A percentile compares a stretch with the other conserved stretches of the same genome.
Evolutionary conservation across 2,329 filamentous ascomycete species (phyloP).

Genomic region (Ophiostoma quercus): DNA sequence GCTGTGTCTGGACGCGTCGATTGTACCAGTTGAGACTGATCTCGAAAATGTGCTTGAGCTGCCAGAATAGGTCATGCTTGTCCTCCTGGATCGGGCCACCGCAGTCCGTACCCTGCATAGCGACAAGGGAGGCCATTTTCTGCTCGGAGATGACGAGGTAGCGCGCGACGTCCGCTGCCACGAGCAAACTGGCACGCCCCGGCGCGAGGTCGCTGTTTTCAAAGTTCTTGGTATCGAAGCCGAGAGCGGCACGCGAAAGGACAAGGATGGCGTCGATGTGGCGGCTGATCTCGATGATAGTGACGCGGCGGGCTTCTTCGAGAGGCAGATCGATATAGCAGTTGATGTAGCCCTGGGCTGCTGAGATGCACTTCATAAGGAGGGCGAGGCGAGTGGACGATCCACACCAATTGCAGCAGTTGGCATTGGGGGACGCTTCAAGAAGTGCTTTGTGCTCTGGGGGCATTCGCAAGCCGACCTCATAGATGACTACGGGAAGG

Average conservation of each 20-base stretch:
- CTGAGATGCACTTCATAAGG: conserved; percentile 25
- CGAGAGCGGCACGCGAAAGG: conserved; percentile 24
- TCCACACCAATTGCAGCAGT: conserved; percentile 29
- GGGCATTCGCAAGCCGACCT: conserved; percentile 26
- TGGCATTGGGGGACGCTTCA: not conserved
- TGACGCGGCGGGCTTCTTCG: conserved; percentile 19
- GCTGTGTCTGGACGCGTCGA: conserved; percentile 14
- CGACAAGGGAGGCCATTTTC: conserved; percentile 21
- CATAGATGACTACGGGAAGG: conserved; percentile 27
- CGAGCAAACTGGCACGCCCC: conserved; percentile 18
- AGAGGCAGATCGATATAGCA: conserved; percentile 24
- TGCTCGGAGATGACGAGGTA: conserved; percentile 25
- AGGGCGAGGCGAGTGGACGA: conserved; percentile 26
- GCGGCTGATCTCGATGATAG: conserved; percentile 26
- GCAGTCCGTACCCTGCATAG: not conserved
- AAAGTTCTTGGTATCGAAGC: conserved; percentile 23
- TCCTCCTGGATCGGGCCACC: conserved; percentile 4
- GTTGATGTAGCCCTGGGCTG: conserved; percentile 26
- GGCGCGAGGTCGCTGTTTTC: not conserved
- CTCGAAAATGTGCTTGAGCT: conserved; percentile 25
- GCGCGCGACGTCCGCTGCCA: conserved; percentile 19
- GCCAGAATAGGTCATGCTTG: conserved; percentile 25
- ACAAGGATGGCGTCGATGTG: conserved; percentile 27
- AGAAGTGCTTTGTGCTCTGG: conserved; percentile 18
- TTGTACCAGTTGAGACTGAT: conserved; percentile 24